These are phyloP conservation scores for Pleurostoma richardsiae DNA, from an alignment of 2,329 filamentous ascomycete genomes.

Conservation along the genomic window DNA sequence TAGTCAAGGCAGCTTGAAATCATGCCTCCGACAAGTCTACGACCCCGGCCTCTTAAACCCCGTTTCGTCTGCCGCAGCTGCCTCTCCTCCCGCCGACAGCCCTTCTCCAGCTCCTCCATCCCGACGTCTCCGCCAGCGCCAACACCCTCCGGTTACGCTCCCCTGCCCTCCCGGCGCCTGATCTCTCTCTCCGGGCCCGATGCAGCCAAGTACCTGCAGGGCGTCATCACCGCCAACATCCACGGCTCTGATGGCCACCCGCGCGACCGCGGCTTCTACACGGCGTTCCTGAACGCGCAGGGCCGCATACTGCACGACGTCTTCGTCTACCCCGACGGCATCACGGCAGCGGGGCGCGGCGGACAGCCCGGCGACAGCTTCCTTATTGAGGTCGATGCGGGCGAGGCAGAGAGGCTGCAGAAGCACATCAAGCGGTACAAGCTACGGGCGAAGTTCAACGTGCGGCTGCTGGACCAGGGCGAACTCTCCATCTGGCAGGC, in stretches of 20 bases:
- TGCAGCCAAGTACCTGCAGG: conserved; percentile 80
- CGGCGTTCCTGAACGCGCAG: conserved; percentile 79
- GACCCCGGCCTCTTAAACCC: neutral
- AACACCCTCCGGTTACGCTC: conserved; percentile 41
- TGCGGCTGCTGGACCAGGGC: conserved; percentile 59
- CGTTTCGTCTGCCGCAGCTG: neutral
- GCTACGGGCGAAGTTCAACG: conserved; percentile 70
- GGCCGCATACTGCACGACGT: conserved; percentile 85
- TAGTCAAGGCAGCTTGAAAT: neutral
- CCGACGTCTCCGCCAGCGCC: conserved; percentile 46
- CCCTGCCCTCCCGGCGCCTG: conserved; percentile 69
- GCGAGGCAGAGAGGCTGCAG: conserved; percentile 55
- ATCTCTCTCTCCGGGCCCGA: conserved; percentile 77
- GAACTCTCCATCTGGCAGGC: conserved; percentile 68
- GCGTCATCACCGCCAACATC: conserved; percentile 74
- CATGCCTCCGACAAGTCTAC: neutral
- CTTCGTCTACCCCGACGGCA: conserved; percentile 70
- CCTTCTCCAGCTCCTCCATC: conserved; percentile 60
- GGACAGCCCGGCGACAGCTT: conserved; percentile 42
- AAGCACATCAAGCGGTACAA: conserved; percentile 82
- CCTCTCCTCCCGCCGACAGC: neutral
- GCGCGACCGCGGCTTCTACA: conserved; percentile 59
- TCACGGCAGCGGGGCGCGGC: conserved; percentile 12
- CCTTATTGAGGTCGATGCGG: conserved; percentile 77
- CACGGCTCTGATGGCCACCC: conserved; percentile 23